Conservation (phyloP, 2,329 filamentous ascomycete genomes). For the Aureobasidium sp. region DNA sequence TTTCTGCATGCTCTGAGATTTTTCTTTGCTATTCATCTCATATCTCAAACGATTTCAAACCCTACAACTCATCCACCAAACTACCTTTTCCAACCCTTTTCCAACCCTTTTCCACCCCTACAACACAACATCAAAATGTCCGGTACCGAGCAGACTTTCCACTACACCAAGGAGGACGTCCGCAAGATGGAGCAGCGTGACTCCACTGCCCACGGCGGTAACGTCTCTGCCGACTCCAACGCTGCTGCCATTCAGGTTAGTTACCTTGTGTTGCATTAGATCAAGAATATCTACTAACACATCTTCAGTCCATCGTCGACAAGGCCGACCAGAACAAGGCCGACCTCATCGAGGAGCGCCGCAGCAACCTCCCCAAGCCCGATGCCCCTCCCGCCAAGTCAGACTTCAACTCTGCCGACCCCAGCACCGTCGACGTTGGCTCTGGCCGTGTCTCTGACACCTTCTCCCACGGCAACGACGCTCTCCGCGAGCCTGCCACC, state of each 20-base stretch:
- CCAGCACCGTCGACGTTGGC: conserved; percentile 59
- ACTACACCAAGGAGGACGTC: conserved; percentile 41
- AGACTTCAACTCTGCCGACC: conserved; percentile 68
- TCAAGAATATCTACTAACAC: not conserved
- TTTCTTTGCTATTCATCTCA: conserved; percentile 5
- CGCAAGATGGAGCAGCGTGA: conserved; percentile 39
- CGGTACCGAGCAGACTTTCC: conserved; percentile 34
- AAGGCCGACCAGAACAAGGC: conserved; percentile 40
- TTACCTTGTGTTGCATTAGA: not conserved
- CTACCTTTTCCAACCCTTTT: not conserved
- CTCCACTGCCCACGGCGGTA: conserved; percentile 32
- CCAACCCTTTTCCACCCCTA: not conserved
- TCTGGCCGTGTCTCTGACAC: conserved; percentile 42
- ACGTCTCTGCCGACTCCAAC: conserved; percentile 36
- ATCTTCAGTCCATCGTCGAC: conserved; percentile 19
- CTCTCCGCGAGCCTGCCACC: conserved; percentile 39
- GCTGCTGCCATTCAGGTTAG: conserved; percentile 39
- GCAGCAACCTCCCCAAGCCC: conserved; percentile 68
- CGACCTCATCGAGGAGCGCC: conserved; percentile 56
- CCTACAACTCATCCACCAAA: not conserved
- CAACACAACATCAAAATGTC: conserved; percentile 21
- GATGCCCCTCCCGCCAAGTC: conserved; percentile 68
- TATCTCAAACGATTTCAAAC: not conserved
- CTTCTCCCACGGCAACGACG: conserved; percentile 39
- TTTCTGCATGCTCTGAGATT: not conserved